Conservation (phyloP, 2,329 filamentous ascomycete species). For the Geosmithia morbida region DNA sequence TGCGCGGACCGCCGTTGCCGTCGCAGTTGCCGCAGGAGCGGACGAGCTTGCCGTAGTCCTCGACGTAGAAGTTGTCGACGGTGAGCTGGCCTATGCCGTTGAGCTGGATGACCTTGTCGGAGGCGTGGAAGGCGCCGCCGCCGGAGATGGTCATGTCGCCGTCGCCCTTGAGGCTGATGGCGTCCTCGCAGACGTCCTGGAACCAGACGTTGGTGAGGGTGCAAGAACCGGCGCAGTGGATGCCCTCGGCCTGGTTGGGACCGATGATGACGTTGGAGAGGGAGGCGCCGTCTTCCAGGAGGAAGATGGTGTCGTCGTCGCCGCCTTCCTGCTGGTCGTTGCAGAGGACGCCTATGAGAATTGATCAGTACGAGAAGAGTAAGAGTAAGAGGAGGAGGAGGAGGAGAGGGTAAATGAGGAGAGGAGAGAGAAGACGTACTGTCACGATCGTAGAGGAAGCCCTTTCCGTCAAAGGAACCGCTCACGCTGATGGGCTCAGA, state of each 20-base stretch:
- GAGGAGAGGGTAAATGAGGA: background rate
- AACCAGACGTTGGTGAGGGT: conserved; percentile 28
- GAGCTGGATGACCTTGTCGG: conserved; percentile 31
- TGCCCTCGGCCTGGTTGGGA: conserved; percentile 31
- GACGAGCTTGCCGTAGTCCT: conserved; percentile 32
- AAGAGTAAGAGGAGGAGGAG: too few species aligned
- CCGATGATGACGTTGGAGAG: conserved; percentile 39
- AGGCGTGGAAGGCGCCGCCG: conserved; percentile 26
- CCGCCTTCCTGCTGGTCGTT: conserved; percentile 11
- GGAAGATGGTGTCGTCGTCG: conserved; percentile 28
- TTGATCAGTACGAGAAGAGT: background rate
- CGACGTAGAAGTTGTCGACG: conserved; percentile 22
- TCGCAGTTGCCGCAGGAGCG: conserved; percentile 29
- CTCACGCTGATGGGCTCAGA: background rate
- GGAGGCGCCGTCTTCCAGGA: conserved; percentile 32
- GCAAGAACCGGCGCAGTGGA: conserved; percentile 34
- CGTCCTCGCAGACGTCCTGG: conserved; percentile 25
- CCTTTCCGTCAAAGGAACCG: conserved; percentile 1
- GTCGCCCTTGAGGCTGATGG: conserved; percentile 23
- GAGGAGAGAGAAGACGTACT: background rate
- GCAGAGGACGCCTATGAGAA: conserved; percentile 5
- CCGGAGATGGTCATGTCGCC: conserved; percentile 16
- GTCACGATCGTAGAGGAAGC: conserved; percentile 3
- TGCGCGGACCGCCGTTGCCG: conserved; percentile 19
- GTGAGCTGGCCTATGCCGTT: conserved; percentile 25